Conservation (phyloP, 441 rosid species). For the Viola pubescens region DNA sequence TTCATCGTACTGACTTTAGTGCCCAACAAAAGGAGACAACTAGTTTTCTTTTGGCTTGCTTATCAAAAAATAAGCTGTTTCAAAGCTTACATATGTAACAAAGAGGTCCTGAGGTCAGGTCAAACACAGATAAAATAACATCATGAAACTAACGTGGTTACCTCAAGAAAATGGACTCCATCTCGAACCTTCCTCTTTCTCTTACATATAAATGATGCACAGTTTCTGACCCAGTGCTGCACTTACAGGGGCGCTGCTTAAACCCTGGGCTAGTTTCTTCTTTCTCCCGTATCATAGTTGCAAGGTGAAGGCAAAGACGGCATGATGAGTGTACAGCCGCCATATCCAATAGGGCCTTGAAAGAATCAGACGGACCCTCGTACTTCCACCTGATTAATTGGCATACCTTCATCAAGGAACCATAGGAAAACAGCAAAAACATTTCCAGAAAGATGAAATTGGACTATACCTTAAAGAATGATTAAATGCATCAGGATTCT, state of each 20-base stretch:
- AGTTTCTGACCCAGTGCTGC: conserved; percentile 52
- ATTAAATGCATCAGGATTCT: conserved; percentile 61
- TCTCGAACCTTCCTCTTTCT: conserved; percentile 74
- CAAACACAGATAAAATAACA: not conserved
- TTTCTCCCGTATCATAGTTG: conserved; percentile 53
- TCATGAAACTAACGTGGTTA: conserved; percentile 15
- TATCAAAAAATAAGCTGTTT: not conserved
- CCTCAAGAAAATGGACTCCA: conserved; percentile 80
- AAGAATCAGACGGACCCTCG: conserved; percentile 77
- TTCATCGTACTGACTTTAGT: too few relatives aligned
- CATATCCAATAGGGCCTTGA: conserved; percentile 93
- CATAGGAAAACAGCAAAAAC: conserved; percentile 3
- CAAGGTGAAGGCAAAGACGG: conserved; percentile 84
- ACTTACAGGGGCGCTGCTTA: conserved; percentile 73
- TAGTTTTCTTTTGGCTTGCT: not conserved
- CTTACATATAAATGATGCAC: conserved; percentile 62
- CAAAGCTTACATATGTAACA: not conserved
- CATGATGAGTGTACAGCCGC: conserved; percentile 91
- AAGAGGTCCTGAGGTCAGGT: not conserved
- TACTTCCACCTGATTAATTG: conserved; percentile 67
- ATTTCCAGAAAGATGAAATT: not conserved
- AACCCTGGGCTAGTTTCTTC: conserved; percentile 54
- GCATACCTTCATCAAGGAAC: conserved; percentile 13
- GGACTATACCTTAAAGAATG: conserved; percentile 48
- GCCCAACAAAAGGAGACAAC: not conserved